Evolutionary conservation across 495 filamentous ascomycete genomes (phyloP).

Genomic region (Chaetomium tenue): DNA sequence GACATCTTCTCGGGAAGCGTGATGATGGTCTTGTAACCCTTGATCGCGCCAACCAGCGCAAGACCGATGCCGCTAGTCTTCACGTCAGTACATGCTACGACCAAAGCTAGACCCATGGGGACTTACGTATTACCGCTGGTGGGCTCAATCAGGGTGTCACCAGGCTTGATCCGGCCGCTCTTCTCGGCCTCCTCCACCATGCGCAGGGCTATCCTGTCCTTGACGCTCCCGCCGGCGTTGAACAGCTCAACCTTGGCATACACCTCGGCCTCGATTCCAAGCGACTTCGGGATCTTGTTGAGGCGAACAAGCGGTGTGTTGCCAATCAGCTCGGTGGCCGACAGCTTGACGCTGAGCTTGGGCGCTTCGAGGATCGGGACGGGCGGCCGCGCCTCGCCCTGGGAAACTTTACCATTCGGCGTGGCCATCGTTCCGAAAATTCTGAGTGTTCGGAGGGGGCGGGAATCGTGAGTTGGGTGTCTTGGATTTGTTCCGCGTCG

Average conservation of each 20-base stretch:
- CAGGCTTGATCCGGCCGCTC: slow-evolving; percentile 89
- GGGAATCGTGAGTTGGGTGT: neutral
- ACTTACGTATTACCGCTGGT: slow-evolving; percentile 92
- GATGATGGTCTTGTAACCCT: slow-evolving; percentile 97
- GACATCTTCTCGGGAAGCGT: slow-evolving; percentile 99
- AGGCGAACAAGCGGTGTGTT: slow-evolving; percentile 92
- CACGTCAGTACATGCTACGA: neutral
- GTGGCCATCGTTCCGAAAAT: slow-evolving; percentile 18
- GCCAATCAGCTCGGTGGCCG: slow-evolving; percentile 67
- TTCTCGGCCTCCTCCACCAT: slow-evolving; percentile 98
- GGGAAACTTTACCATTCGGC: slow-evolving; percentile 19
- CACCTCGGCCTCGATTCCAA: slow-evolving; percentile 84
- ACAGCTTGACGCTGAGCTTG: slow-evolving; percentile 37
- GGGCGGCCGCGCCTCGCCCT: slow-evolving; percentile 17
- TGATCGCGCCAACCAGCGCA: slow-evolving; percentile 89
- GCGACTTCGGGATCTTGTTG: slow-evolving; percentile 83
- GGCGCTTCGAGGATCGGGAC: slow-evolving; percentile 30
- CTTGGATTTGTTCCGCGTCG: neutral
- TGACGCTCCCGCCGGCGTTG: slow-evolving; percentile 96
- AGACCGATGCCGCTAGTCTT: slow-evolving; percentile 79
- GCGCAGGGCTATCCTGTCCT: slow-evolving; percentile 92
- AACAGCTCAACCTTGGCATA: slow-evolving; percentile 96
- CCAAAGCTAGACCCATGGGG: neutral
- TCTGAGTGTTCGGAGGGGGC: neutral
- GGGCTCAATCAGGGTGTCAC: slow-evolving; percentile 95